These are phyloP conservation scores for Candida nonsorbophila DNA, from an alignment of 805 yeast species.

Conservation along the genomic window DNA sequence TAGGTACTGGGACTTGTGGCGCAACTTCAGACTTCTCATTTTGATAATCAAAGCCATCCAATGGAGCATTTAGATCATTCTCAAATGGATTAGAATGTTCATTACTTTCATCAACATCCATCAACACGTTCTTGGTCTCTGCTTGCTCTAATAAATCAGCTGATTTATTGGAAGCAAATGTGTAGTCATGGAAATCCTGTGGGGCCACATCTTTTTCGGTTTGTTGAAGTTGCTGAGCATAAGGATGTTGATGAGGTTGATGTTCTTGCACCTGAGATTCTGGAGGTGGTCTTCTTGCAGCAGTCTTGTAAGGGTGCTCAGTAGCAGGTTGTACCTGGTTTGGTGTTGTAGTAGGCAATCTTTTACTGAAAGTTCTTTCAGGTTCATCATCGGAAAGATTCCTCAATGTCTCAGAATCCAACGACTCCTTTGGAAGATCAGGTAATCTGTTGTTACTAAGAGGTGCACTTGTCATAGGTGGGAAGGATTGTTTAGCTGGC, in stretches of 20 bases:
- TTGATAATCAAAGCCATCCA: conserved; percentile 23
- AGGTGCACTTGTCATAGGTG: conserved; percentile 9
- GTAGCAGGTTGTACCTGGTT: conserved; percentile 21
- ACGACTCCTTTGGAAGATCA: conserved; percentile 2
- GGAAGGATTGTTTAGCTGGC: conserved; percentile 7
- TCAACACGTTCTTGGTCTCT: conserved; percentile 2
- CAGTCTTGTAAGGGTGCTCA: conserved; percentile 18
- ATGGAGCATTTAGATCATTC: conserved; percentile 7
- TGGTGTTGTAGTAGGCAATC: conserved; percentile 24
- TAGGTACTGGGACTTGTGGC: conserved; percentile 2
- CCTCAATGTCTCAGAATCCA: conserved; percentile 6
- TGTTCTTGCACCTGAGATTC: conserved; percentile 14
- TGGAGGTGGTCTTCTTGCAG: conserved; percentile 17
- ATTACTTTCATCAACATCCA: not conserved
- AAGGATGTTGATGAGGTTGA: conserved; percentile 10
- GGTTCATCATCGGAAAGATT: conserved; percentile 14
- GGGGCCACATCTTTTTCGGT: conserved; percentile 7
- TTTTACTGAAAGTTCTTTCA: conserved; percentile 14
- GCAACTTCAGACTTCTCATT: conserved; percentile 12
- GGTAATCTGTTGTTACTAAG: conserved; percentile 4
- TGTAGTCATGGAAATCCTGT: conserved; percentile 10
- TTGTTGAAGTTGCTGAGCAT: conserved; percentile 11
- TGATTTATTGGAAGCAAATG: conserved; percentile 15
- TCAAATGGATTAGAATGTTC: conserved; percentile 6
- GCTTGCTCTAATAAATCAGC: conserved; percentile 12